Percentiles rank a stretch among this genome's conserved stretches.
Conservation (phyloP, 2,329 filamentous ascomycete species). For the Ramularia collo-cygni region DNA sequence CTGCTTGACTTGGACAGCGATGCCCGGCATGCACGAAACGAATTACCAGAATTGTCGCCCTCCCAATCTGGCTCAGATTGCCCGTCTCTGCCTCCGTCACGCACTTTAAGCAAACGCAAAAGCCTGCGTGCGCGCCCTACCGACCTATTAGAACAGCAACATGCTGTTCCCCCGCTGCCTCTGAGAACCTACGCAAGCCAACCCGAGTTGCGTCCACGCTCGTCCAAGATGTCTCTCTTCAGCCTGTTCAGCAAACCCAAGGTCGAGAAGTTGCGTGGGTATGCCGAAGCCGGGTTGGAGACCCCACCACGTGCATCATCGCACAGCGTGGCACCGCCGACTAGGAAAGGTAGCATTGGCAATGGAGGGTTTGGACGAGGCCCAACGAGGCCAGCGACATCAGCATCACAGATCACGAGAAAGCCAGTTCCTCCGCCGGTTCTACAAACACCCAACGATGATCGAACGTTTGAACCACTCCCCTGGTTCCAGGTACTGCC, state of each 20-base stretch:
- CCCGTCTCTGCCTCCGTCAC: slow-evolving; percentile 3
- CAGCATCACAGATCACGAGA: slow-evolving; percentile 9
- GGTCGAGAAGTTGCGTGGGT: slow-evolving; percentile 41
- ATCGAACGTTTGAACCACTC: slow-evolving; percentile 43
- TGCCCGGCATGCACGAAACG: slow-evolving; percentile 12
- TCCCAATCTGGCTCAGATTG: slow-evolving; percentile 11
- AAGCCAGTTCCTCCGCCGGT: slow-evolving; percentile 6
- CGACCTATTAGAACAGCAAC: slow-evolving; percentile 13
- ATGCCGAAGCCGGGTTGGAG: slow-evolving; percentile 37
- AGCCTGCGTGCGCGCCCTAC: slow-evolving; percentile 15
- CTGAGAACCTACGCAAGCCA: slow-evolving; percentile 9
- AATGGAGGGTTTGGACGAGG: slow-evolving; percentile 3
- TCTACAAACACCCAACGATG: slow-evolving; percentile 9
- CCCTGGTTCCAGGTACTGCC: slow-evolving; percentile 83
- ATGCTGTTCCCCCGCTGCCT: slow-evolving; percentile 17
- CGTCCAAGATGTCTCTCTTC: slow-evolving; percentile 42
- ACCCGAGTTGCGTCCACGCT: slow-evolving; percentile 13
- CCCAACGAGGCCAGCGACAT: slow-evolving; percentile 12
- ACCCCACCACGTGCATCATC: slow-evolving; percentile 8
- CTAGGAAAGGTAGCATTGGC: background rate
- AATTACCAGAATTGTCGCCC: slow-evolving; percentile 14
- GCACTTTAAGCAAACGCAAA: slow-evolving; percentile 13
- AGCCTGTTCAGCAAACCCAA: slow-evolving; percentile 45
- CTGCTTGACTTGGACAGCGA: slow-evolving; percentile 9
- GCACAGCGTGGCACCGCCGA: slow-evolving; percentile 9